These are phyloP conservation scores for Penicillium maclennaniae DNA, from an alignment of 495 filamentous ascomycete species.

Conservation along the genomic window DNA sequence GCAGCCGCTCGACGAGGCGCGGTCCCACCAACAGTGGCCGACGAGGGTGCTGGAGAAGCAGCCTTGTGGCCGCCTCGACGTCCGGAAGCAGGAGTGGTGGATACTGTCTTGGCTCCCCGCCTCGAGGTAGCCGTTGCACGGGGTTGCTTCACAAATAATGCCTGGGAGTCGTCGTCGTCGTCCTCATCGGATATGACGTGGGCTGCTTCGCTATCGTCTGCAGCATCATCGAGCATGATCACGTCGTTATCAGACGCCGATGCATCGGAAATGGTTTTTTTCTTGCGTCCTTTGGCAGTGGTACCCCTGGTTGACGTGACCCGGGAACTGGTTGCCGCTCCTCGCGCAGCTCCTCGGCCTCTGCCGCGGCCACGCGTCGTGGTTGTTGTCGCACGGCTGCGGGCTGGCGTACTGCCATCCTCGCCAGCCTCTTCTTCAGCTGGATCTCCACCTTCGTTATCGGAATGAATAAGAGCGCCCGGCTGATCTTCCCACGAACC, in stretches of 20 bases:
- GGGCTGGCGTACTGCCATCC: conserved; percentile 30
- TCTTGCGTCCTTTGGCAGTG: conserved; percentile 31
- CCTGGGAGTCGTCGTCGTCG: conserved; percentile 45
- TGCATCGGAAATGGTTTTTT: conserved; percentile 52
- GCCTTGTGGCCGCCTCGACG: conserved; percentile 31
- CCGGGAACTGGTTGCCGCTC: conserved; percentile 37
- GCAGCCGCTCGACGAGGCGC: conserved; percentile 31
- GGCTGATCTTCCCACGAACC: conserved; percentile 81
- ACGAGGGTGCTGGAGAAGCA: conserved; percentile 43
- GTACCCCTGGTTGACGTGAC: conserved; percentile 37
- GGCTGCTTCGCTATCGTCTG: conserved; percentile 52
- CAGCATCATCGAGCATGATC: conserved; percentile 59
- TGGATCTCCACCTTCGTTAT: conserved; percentile 48
- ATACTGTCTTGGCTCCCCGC: conserved; percentile 25
- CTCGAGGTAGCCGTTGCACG: conserved; percentile 28
- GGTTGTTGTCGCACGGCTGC: conserved; percentile 22
- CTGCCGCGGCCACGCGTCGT: conserved; percentile 48
- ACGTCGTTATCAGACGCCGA: conserved; percentile 64
- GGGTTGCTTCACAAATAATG: conserved; percentile 52
- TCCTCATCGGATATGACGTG: conserved; percentile 28
- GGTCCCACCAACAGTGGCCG: conserved; percentile 36
- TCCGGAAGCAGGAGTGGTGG: conserved; percentile 23
- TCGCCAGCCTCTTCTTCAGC: conserved; percentile 46
- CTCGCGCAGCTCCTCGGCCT: conserved; percentile 43
- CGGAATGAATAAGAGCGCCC: conserved; percentile 58